These are phyloP conservation scores for Plantago coronopus DNA, from an alignment of 305 asterid species.

Conservation along the genomic window DNA sequence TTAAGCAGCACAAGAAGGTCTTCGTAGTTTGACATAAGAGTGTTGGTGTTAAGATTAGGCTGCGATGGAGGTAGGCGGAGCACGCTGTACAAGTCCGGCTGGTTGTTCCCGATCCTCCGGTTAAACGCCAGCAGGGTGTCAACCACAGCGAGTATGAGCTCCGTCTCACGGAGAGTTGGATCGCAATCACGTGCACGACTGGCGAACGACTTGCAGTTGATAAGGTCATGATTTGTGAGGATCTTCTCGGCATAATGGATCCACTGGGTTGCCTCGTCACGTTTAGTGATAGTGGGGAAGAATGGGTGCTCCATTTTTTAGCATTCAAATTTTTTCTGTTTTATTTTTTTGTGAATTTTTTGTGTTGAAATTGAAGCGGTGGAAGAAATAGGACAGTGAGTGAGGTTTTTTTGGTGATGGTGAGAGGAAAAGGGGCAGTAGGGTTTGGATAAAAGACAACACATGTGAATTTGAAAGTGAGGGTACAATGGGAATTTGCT, in stretches of 20 bases:
- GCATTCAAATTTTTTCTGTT: too few species aligned
- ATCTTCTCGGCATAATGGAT: slow-evolving; percentile 56
- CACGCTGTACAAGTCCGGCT: slow-evolving; percentile 52
- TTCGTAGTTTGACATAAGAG: slow-evolving; percentile 22
- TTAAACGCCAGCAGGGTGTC: slow-evolving; percentile 63
- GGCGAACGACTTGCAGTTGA: slow-evolving; percentile 58
- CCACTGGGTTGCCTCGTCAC: slow-evolving; percentile 59
- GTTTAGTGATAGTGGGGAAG: slow-evolving; percentile 36
- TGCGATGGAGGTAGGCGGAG: slow-evolving; percentile 49
- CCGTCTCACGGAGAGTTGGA: slow-evolving; percentile 42
- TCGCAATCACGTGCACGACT: slow-evolving; percentile 61
- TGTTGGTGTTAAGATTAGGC: slow-evolving; percentile 36
- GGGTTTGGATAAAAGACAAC: too few species aligned
- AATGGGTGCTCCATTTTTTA: slow-evolving; percentile 65
- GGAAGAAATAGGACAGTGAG: too few species aligned
- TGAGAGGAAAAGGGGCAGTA: too few species aligned
- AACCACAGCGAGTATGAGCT: slow-evolving; percentile 52
- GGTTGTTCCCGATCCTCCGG: slow-evolving; percentile 43
- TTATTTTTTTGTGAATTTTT: too few species aligned
- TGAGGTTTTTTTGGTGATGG: too few species aligned
- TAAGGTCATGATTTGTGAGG: slow-evolving; percentile 42
- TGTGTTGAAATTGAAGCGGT: too few species aligned
- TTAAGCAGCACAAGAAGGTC: slow-evolving; percentile 39
- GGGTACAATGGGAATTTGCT: too few species aligned
- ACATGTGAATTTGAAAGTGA: too few species aligned